phyloP scores from a whole-genome alignment of 805 yeast species.

The Sungouiella blattae region DNA sequence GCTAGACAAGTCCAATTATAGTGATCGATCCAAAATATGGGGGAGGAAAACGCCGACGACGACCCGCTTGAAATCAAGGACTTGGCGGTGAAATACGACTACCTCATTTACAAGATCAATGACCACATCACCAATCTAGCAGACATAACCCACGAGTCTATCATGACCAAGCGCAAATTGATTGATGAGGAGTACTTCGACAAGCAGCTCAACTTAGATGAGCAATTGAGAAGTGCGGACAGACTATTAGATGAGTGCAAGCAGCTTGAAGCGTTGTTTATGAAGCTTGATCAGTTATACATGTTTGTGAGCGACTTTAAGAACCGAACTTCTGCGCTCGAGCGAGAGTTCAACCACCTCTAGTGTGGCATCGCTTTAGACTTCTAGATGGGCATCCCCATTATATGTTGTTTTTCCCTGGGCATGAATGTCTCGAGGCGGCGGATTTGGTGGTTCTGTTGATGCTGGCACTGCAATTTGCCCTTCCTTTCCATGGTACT shows the following conservation, averaged over 20 bases:
- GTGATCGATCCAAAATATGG: not conserved
- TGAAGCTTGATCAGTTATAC: constrained; percentile 50
- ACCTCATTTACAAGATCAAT: constrained; percentile 57
- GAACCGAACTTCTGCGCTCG: constrained; percentile 15
- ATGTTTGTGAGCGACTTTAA: constrained; percentile 25
- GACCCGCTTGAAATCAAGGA: constrained; percentile 65
- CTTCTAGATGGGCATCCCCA: no score
- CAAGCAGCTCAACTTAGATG: constrained; percentile 29
- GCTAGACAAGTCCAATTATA: no score
- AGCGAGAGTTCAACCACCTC: constrained; percentile 10
- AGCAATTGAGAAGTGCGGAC: constrained; percentile 39
- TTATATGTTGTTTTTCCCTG: no score
- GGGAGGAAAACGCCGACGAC: constrained; percentile 16
- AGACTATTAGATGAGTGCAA: constrained; percentile 42
- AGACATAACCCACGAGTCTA: constrained; percentile 32
- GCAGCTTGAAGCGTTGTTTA: constrained; percentile 48
- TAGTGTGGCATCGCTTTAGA: no score
- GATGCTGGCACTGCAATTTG: no score
- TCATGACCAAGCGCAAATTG: constrained; percentile 28
- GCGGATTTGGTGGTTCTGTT: no score
- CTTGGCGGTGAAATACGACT: constrained; percentile 61
- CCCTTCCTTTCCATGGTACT: no score
- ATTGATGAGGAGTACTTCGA: constrained; percentile 19
- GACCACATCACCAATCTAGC: constrained; percentile 51
- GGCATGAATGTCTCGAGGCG: no score